phyloP scores from a whole-genome alignment of 345 rosid species.

The sweet orange (Citrus sinensis) region DNA sequence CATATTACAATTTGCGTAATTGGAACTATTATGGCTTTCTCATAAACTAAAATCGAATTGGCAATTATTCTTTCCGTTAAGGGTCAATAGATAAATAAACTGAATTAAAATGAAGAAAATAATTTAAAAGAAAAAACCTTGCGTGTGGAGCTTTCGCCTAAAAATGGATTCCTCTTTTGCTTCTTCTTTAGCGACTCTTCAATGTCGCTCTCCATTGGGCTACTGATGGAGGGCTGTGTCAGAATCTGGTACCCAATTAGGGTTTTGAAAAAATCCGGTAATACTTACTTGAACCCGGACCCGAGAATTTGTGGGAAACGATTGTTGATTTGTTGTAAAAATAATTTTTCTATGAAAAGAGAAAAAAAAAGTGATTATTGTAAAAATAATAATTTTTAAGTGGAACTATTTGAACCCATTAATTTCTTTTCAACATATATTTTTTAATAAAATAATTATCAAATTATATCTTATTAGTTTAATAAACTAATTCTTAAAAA shows the following conservation, averaged over 20 bases:
- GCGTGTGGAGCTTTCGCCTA: slow-evolving; percentile 21
- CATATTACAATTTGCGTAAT: background rate
- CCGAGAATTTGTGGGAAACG: background rate
- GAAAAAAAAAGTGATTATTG: too few relatives aligned
- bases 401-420: too few relatives aligned
- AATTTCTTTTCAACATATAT: too few relatives aligned
- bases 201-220: slow-evolving; percentile 30
- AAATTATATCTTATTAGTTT: too few relatives aligned
- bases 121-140: slow-evolving; percentile 4
- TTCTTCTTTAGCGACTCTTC: slow-evolving; percentile 36
- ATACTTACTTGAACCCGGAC: background rate
- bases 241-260: slow-evolving; percentile 6
- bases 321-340: too few relatives aligned
- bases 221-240: background rate
- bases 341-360: too few relatives aligned
- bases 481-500: too few relatives aligned
- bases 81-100: too few relatives aligned
- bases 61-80: too few relatives aligned
- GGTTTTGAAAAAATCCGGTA: background rate
- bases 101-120: too few relatives aligned
- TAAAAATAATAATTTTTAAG: too few relatives aligned
- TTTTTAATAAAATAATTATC: too few relatives aligned
- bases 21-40: background rate
- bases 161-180: slow-evolving; percentile 18
- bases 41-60: background rate